A percentile compares a stretch with the other conserved stretches of the same genome.
Evolutionary conservation across 345 rosid genomes (phyloP).

Genomic region (Acer negundo): DNA sequence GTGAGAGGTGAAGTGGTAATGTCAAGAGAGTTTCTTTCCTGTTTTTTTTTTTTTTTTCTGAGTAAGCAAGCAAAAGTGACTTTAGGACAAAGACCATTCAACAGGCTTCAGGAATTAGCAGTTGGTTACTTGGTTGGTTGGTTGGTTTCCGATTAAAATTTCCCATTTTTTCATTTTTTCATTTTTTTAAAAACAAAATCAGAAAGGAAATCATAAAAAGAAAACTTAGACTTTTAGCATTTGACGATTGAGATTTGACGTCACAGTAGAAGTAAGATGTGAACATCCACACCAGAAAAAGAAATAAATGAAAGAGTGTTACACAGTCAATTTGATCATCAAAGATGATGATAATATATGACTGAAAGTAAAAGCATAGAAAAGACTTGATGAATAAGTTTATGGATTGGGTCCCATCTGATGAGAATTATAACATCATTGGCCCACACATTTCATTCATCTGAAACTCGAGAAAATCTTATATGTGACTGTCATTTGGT

Average conservation of each 20-base stretch:
- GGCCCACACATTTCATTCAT: not conserved
- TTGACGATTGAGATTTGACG: too few relatives aligned
- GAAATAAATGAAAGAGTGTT: too few relatives aligned
- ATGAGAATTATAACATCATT: not conserved
- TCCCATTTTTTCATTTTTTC: not conserved
- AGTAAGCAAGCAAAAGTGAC: constrained; percentile 32
- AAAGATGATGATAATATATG: not conserved
- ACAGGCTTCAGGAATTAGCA: constrained; percentile 4
- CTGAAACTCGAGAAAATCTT: not conserved
- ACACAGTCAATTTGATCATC: not conserved
- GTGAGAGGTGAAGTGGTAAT: constrained; percentile 22
- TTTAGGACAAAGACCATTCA: constrained; percentile 20
- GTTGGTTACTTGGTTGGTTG: constrained; percentile 6
- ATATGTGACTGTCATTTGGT: fast-evolving
- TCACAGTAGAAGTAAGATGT: too few relatives aligned
- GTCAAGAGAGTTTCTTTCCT: constrained; percentile 9
- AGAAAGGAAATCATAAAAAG: too few relatives aligned
- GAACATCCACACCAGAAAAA: too few relatives aligned
- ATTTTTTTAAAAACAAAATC: too few relatives aligned
- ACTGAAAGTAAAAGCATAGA: not conserved
- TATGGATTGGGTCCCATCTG: constrained; percentile 8
- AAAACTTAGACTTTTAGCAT: too few relatives aligned
- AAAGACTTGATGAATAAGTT: not conserved
- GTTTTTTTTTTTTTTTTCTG: not conserved
- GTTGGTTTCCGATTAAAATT: not conserved